Evolutionary conservation across 257 asterid species (phyloP).

Genomic region (Solanum appendiculatum): DNA sequence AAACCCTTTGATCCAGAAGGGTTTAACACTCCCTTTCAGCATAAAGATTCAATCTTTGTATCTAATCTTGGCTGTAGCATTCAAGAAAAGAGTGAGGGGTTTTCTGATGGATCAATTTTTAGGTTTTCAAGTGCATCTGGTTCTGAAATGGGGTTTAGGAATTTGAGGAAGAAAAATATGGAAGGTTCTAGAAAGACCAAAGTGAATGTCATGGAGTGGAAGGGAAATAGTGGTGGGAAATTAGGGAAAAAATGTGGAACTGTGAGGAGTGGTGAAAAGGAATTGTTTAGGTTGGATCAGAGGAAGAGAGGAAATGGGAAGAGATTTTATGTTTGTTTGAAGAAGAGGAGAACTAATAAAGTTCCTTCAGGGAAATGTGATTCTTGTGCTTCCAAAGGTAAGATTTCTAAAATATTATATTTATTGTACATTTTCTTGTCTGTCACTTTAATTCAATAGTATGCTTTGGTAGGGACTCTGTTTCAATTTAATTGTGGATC

Average conservation of each 20-base stretch:
- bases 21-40: not conserved
- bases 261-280: slow-evolving; percentile 12
- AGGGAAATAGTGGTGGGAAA: slow-evolving; percentile 31
- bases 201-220: slow-evolving; percentile 10
- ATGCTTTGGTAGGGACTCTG: not conserved
- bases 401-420: not conserved
- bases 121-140: slow-evolving; percentile 44
- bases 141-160: slow-evolving; percentile 12
- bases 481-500: not conserved
- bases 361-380: slow-evolving; percentile 44
- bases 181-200: slow-evolving; percentile 9
- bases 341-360: slow-evolving; percentile 53
- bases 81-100: slow-evolving; percentile 8
- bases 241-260: slow-evolving; percentile 22
- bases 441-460: not conserved
- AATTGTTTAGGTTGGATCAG: slow-evolving; percentile 9
- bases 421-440: not conserved
- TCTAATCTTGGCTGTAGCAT: not conserved
- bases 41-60: slow-evolving; percentile 7
- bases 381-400: slow-evolving; percentile 63
- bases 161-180: slow-evolving; percentile 22
- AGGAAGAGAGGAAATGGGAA: slow-evolving; percentile 15
- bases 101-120: slow-evolving; percentile 27
- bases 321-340: slow-evolving; percentile 40
- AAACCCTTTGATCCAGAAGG: not conserved